Evolutionary conservation across 352 stramenopile genomes (phyloP).

Genomic region (Blastocystis sp.): DNA sequence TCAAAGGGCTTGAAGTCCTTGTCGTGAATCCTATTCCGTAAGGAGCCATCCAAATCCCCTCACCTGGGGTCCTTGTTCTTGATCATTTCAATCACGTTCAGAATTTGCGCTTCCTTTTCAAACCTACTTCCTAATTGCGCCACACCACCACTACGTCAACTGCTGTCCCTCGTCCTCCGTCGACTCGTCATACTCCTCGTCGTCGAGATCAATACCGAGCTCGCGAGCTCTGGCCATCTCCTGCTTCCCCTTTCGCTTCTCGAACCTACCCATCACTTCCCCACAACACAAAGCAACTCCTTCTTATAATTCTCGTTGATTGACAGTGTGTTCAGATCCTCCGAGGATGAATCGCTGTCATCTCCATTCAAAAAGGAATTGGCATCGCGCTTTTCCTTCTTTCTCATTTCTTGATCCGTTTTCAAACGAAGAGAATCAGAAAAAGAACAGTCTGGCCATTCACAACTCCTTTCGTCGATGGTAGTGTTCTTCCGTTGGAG

Average conservation of each 20-base stretch:
- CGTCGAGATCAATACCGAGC: conserved; percentile 51
- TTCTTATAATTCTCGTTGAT: not conserved
- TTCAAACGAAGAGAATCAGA: not conserved
- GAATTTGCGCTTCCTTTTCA: conserved; percentile 69
- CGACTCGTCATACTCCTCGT: conserved; percentile 42
- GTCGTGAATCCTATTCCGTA: conserved; percentile 79
- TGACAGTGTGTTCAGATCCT: not conserved
- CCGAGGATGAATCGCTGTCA: not conserved
- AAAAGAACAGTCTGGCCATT: not conserved
- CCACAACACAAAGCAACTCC: not conserved
- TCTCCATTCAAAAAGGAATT: not conserved
- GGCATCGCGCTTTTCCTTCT: not conserved
- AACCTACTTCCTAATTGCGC: not conserved
- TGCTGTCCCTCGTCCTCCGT: conserved; percentile 69
- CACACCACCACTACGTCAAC: conserved; percentile 44
- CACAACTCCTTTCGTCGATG: not conserved
- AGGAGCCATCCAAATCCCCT: not conserved
- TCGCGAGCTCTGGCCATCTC: conserved; percentile 62
- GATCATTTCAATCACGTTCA: conserved; percentile 78
- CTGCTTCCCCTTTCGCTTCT: conserved; percentile 46
- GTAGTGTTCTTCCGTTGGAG: not conserved
- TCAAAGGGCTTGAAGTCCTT: conserved; percentile 81
- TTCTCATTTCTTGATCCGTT: not conserved
- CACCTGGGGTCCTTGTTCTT: conserved; percentile 78
- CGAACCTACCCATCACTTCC: not conserved